Conservation (phyloP, 2,329 filamentous ascomycete species). For the Arthrobotrys entomopaga region DNA sequence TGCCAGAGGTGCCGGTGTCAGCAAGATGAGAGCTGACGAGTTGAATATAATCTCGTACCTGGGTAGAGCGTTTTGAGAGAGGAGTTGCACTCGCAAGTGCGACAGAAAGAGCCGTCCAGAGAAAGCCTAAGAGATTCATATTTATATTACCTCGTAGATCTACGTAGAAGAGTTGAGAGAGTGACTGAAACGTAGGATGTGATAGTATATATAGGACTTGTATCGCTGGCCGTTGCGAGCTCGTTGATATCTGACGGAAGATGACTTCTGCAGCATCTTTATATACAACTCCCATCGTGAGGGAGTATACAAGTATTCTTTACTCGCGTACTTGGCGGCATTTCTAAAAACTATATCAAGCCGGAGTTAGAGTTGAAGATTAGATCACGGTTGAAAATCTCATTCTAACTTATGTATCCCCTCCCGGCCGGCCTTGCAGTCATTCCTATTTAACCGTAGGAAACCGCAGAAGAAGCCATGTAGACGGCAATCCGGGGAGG, state of each 20-base stretch:
- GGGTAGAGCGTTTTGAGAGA: conserved; percentile 37
- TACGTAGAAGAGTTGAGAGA: conserved; percentile 6
- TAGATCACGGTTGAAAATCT: not conserved
- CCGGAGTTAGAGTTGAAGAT: conserved; percentile 6
- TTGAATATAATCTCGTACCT: conserved; percentile 18
- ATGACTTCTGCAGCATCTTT: not conserved
- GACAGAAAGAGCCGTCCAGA: conserved; percentile 33
- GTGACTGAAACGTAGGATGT: too few species aligned
- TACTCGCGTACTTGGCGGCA: too few species aligned
- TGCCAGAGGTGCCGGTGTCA: conserved; percentile 7
- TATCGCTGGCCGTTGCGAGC: not conserved
- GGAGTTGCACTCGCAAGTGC: conserved; percentile 38
- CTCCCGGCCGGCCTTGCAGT: conserved; percentile 28
- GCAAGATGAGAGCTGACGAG: not conserved
- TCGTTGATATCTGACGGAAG: not conserved
- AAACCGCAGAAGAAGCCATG: not conserved
- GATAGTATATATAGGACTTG: not conserved
- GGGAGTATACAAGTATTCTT: too few species aligned
- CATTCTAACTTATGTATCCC: conserved; percentile 4
- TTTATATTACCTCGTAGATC: not conserved
- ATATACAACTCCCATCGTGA: not conserved
- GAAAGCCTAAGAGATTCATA: conserved; percentile 22
- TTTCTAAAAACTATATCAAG: not conserved
- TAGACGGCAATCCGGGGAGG: conserved; percentile 33
- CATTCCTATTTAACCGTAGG: conserved; percentile 15